Base-by-base conservation (phyloP, 352 stramenopile species). In the Globisporangium lucens region DNA sequence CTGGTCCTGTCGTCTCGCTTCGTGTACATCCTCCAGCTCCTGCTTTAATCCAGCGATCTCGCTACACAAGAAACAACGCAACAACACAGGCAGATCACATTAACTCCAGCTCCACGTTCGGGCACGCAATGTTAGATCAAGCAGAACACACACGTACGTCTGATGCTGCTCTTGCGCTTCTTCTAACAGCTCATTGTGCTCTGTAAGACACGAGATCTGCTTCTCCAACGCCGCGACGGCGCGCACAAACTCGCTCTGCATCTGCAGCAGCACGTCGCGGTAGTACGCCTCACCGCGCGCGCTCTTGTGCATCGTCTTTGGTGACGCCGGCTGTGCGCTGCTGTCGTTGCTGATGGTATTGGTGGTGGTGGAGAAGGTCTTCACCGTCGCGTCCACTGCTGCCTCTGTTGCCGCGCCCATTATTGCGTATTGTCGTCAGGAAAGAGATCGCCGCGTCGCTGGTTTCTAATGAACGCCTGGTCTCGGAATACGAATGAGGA, bases 181-280 rank as follows among this genome's bases (percentile, higher is more conserved):
- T 2, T 27, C 30, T 2, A 90, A 74, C 56, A 87, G 68, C 51
- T 75, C 71, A 62, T 93, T 89, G 72, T 89, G 84, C 35, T 68
- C 62, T 43, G 75, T 71, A 20, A 93, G 73, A 1, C 72, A 62
- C 58, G 67, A 55, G 27, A 86, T 66, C 57, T 88, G 82, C 67
- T 85, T 82, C 74, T 93, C 84, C 29, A 91, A 63, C 35, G 84
- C 81, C 24, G 65, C 33, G 8, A 87, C 76, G 0, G 83, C 78
- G 49, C 78, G 78, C 56, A 68, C 30, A 51, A 89, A 91, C 67
- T 91, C 84, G 71, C 61, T 71, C 78, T 89, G 82, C 70, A 93
- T 80, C 71, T 86, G 77, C 63, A 70, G 58, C 67, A 89, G 30
- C 53, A 89, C 55, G 12, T 81, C 74, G 30, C 81, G 79, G 72